Evolutionary conservation across 768 basidiomycete species (phyloP).

Genomic region (Gyrodon lividus): DNA sequence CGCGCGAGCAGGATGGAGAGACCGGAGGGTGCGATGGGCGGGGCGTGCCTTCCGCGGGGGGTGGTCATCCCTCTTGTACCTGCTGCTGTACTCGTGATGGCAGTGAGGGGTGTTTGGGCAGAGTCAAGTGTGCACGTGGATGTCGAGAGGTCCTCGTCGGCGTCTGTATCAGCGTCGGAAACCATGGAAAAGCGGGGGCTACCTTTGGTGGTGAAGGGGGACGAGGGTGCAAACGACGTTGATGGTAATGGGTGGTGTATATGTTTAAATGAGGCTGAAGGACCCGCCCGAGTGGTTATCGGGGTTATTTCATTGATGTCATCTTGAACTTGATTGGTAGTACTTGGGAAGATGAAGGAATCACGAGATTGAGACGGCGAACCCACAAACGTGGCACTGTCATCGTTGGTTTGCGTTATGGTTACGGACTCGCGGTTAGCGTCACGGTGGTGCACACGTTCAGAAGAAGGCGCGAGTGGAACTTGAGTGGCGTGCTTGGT

Average conservation of each 20-base stretch:
- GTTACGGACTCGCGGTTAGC: conserved; percentile 6
- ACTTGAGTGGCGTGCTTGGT: conserved; percentile 16
- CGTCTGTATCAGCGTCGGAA: conserved; percentile 24
- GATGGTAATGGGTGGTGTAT: conserved; percentile 10
- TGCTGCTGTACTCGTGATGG: conserved; percentile 6
- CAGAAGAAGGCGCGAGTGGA: conserved; percentile 18
- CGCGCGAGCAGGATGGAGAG: conserved; percentile 37
- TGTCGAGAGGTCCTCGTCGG: conserved; percentile 24
- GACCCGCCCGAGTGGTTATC: conserved; percentile 1
- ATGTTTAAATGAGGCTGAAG: conserved; percentile 18
- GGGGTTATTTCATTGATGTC: conserved; percentile 24
- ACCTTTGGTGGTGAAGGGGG: conserved; percentile 19
- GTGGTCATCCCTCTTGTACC: conserved; percentile 12
- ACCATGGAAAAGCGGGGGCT: conserved; percentile 25
- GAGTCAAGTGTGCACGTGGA: conserved; percentile 32
- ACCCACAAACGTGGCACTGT: conserved; percentile 25
- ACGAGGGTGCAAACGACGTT: conserved; percentile 24
- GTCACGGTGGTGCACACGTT: conserved; percentile 22
- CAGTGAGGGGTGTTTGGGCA: conserved; percentile 6
- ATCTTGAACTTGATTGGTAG: conserved; percentile 17
- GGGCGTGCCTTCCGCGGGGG: conserved; percentile 24
- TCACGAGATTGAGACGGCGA: conserved; percentile 28
- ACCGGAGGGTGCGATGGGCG: conserved; percentile 29
- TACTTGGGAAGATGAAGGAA: conserved; percentile 40
- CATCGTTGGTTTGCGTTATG: conserved; percentile 7